A percentile compares a stretch with the other conserved stretches of the same genome.
Evolutionary conservation across 352 stramenopile genomes (phyloP).

Genomic region (Globisporangium okanoganense): DNA sequence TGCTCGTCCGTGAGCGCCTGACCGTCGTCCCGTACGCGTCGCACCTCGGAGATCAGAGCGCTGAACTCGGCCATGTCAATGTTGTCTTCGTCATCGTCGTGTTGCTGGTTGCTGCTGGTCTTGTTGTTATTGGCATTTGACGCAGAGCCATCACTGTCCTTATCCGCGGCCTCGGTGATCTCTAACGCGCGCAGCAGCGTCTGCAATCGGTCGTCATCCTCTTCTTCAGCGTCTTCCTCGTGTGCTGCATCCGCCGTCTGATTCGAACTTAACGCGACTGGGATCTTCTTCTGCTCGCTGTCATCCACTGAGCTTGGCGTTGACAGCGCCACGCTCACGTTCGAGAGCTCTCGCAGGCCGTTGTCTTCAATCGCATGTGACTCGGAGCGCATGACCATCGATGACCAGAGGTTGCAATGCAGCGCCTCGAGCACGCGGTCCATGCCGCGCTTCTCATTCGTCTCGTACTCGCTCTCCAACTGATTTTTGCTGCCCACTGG

Average conservation of each 20-base stretch:
- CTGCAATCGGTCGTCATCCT: slow-evolving; percentile 37
- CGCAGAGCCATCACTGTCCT: neutral
- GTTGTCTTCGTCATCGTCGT: slow-evolving; percentile 31
- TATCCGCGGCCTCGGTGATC: slow-evolving; percentile 22
- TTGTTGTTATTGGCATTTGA: neutral
- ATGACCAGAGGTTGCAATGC: slow-evolving; percentile 77
- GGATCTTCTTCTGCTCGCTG: slow-evolving; percentile 5
- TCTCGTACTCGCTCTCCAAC: slow-evolving; percentile 4
- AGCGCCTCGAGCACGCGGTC: slow-evolving; percentile 71
- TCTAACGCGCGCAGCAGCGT: slow-evolving; percentile 44
- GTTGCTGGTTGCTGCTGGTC: neutral
- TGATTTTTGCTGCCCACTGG: slow-evolving; percentile 1
- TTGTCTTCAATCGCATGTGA: neutral
- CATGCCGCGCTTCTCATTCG: slow-evolving; percentile 47
- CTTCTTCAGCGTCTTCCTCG: slow-evolving; percentile 3
- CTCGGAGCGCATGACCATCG: slow-evolving; percentile 46
- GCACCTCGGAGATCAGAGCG: slow-evolving; percentile 59
- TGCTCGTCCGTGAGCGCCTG: slow-evolving; percentile 53
- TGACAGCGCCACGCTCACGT: slow-evolving; percentile 14
- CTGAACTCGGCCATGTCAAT: slow-evolving; percentile 60
- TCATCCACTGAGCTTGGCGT: neutral
- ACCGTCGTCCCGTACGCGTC: slow-evolving; percentile 54
- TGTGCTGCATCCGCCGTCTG: slow-evolving; percentile 6
- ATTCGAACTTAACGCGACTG: slow-evolving; percentile 5
- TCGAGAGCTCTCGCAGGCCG: slow-evolving; percentile 10